phyloP scores from a whole-genome alignment of 345 rosid species.

The Dimocarpus longan region DNA sequence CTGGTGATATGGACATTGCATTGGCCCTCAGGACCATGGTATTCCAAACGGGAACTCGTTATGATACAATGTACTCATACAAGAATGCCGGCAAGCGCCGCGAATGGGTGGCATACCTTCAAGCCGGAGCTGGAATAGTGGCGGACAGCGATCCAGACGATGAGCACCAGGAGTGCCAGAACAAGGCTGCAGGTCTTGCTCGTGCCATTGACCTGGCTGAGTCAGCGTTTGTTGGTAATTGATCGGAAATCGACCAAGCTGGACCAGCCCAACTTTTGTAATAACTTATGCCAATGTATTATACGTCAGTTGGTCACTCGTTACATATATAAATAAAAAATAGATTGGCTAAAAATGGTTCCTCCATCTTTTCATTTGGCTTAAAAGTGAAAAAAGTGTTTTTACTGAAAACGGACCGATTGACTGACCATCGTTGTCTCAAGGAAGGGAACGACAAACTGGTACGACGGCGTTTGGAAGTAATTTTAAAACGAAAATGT shows the following conservation, averaged over 20 bases:
- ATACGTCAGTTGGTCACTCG: background rate
- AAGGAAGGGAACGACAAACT: no score
- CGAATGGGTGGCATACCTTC: conserved; percentile 85
- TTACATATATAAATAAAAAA: background rate
- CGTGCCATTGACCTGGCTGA: conserved; percentile 90
- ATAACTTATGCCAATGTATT: background rate
- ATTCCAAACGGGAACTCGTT: conserved; percentile 63
- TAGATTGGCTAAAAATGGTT: no score
- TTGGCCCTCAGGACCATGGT: conserved; percentile 80
- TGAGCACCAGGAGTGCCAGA: conserved; percentile 75
- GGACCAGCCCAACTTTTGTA: background rate
- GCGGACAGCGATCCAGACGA: conserved; percentile 81
- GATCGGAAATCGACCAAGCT: background rate
- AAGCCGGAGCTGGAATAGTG: conserved; percentile 86
- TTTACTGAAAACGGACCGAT: no score
- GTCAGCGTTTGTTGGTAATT: conserved; percentile 55
- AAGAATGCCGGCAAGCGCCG: conserved; percentile 45
- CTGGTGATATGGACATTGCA: conserved; percentile 87
- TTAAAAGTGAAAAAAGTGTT: no score
- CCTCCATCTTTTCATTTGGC: no score
- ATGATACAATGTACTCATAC: conserved; percentile 77
- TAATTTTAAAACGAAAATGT: no score
- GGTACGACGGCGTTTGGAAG: no score
- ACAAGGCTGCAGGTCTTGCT: conserved; percentile 81
- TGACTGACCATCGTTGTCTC: no score